Percentiles rank a stretch among this genome's conserved stretches.
These are phyloP conservation scores for Nigrograna mackinnonii DNA, from an alignment of 2,329 filamentous ascomycete genomes.

Conservation along the genomic window DNA sequence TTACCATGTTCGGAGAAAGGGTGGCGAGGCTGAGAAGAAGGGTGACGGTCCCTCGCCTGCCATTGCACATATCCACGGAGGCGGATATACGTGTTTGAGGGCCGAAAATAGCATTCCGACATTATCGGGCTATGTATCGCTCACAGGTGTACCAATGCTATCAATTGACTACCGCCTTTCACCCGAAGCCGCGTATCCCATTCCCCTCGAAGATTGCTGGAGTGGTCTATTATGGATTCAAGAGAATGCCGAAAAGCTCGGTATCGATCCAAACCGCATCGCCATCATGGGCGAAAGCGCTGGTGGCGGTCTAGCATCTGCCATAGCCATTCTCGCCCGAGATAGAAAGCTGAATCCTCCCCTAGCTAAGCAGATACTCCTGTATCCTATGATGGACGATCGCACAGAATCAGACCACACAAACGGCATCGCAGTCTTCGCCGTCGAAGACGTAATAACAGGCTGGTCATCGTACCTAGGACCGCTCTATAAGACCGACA, in stretches of 20 bases:
- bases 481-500: not conserved
- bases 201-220: conserved; percentile 17
- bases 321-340: conserved; percentile 16
- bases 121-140: conserved; percentile 31
- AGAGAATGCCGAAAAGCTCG: conserved; percentile 11
- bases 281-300: conserved; percentile 13
- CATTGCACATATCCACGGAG: conserved; percentile 42
- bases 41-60: not conserved
- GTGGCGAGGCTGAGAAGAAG: too few relatives aligned
- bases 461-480: conserved; percentile 19
- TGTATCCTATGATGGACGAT: conserved; percentile 56
- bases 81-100: conserved; percentile 43
- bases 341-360: conserved; percentile 27
- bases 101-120: conserved; percentile 38
- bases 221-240: conserved; percentile 15
- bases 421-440: conserved; percentile 2
- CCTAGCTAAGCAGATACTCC: conserved; percentile 48
- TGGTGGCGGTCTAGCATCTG: conserved; percentile 14
- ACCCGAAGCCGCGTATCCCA: conserved; percentile 16
- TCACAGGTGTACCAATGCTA: conserved; percentile 20
- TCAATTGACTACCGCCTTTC: conserved; percentile 18
- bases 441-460: conserved; percentile 16
- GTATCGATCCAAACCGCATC: conserved; percentile 15
- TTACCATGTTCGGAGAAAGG: too few relatives aligned
- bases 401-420: conserved; percentile 26